Percentiles rank a stretch among this genome's conserved stretches.
Conservation (phyloP, 805 yeast genomes). For the Suhomyces sp. region DNA sequence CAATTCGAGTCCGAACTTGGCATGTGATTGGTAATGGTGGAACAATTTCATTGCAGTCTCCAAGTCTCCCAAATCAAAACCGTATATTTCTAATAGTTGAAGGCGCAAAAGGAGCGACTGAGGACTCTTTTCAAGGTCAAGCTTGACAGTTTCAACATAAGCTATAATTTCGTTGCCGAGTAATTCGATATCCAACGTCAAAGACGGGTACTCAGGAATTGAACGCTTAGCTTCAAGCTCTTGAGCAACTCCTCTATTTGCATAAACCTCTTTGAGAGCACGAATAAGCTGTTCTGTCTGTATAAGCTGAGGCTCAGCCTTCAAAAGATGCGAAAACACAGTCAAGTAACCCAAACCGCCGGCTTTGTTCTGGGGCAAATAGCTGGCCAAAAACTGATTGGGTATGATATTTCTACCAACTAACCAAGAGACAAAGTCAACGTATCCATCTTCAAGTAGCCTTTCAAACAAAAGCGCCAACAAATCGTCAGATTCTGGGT, state of each 20-base stretch:
- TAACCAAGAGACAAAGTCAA: background rate
- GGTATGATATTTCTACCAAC: background rate
- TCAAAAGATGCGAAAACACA: constrained; percentile 5
- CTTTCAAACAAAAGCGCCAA: background rate
- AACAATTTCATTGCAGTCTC: constrained; percentile 34
- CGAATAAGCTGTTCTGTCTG: background rate
- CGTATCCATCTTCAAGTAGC: constrained; percentile 1
- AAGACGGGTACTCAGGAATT: background rate
- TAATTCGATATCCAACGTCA: background rate
- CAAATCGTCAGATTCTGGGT: background rate
- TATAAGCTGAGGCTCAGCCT: constrained; percentile 3
- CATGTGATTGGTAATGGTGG: constrained; percentile 38
- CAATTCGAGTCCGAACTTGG: constrained; percentile 37
- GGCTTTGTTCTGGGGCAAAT: background rate
- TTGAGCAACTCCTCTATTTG: background rate
- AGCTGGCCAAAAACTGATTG: background rate
- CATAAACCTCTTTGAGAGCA: constrained; percentile 1
- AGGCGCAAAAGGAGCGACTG: constrained; percentile 31
- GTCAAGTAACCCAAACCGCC: background rate
- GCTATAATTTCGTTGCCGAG: constrained; percentile 11
- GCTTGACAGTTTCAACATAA: constrained; percentile 17
- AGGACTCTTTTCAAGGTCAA: constrained; percentile 25
- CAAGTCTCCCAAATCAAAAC: constrained; percentile 27
- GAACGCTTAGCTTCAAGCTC: background rate
- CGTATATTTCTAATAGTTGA: constrained; percentile 31